Evolutionary conservation across 2,329 filamentous ascomycete genomes (phyloP).

Genomic region (Pyrenochaeta sp.): DNA sequence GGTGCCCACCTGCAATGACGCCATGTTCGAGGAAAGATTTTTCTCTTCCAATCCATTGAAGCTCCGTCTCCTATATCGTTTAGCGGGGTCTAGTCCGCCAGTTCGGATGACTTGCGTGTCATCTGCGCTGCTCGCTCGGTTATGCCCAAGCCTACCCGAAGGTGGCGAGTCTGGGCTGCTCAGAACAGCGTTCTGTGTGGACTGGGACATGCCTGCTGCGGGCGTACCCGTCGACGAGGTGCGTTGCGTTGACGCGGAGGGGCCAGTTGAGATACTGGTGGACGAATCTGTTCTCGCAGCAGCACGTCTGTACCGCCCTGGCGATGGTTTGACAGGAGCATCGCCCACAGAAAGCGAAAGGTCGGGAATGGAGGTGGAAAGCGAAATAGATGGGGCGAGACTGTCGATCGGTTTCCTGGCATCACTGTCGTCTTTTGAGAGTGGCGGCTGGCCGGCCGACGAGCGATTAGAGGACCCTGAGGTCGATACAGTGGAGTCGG

Average conservation of each 20-base stretch:
- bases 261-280: conserved; percentile 40
- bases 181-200: conserved; percentile 64
- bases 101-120: conserved; percentile 72
- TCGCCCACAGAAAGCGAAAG: conserved; percentile 64
- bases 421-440: conserved; percentile 61
- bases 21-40: conserved; percentile 26
- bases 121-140: conserved; percentile 70
- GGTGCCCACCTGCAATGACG: conserved; percentile 21
- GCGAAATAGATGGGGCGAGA: conserved; percentile 58
- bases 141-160: conserved; percentile 57
- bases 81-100: conserved; percentile 70
- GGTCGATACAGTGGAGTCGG: conserved; percentile 56
- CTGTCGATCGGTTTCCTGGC: conserved; percentile 46
- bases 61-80: conserved; percentile 82
- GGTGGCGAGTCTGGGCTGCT: conserved; percentile 48
- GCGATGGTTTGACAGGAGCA: conserved; percentile 71
- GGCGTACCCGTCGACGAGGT: conserved; percentile 49
- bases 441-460: conserved; percentile 37
- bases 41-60: conserved; percentile 70
- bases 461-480: conserved; percentile 61
- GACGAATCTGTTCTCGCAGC: conserved; percentile 64
- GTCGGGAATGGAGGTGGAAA: conserved; percentile 63
- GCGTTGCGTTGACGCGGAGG: conserved; percentile 44
- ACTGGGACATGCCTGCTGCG: conserved; percentile 61
- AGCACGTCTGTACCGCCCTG: conserved; percentile 83